Base-by-base conservation (phyloP, 192 early-diverging fungal genomes). In the Lunasporangiospora selenospora region DNA sequence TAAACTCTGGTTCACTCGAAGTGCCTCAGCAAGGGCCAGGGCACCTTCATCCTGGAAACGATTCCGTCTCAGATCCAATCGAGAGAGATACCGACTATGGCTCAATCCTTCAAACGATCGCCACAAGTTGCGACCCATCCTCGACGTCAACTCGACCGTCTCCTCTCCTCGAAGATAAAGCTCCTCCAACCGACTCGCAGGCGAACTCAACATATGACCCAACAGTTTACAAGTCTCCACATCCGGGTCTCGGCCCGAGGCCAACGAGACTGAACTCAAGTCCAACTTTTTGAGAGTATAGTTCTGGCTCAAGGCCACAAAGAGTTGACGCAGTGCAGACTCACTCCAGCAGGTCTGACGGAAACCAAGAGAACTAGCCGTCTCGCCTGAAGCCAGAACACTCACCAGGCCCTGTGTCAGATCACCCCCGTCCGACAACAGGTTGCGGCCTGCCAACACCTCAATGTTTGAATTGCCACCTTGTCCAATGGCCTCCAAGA, bases 341-440 rank as follows among this genome's bases (percentile, higher is more conserved):
- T 83, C 81, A 26, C 80, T 80, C 81, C 81, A 83, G 29, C 80
- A 77, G 26, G 71, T 69, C 29, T 62, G 57, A 5, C 75, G 56
- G n/a, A 83, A 54, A 12, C 76, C 67, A 31, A 83, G 16, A 2
- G 79, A 80, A 1, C 34, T 42, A 3, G 81, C 64, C 1, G 76
- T 77, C 33, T 75, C 73, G 12, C 67, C 60, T 18, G 65, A 69
- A 52, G 75, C 50, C 21, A 83, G 49, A 11, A 77, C 47, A 40
- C 53, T 64, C 23, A 65, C 63, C 29, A 83, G 59, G n/a, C 64
- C 61, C 24, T 79, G 75, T n/a, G 77, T 40, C 29, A 76, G 64
- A 24, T 62, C 62, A 4, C 73, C 53, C 3, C 80, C 76, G 15
- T 76, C 75, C 45, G 64, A 69, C 3, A 83, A 57, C 33, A 79